A percentile compares a stretch with the other conserved stretches of the same genome.
Evolutionary conservation across 192 early-diverging fungal species (phyloP).

Genomic region (Coemansia sp.): DNA sequence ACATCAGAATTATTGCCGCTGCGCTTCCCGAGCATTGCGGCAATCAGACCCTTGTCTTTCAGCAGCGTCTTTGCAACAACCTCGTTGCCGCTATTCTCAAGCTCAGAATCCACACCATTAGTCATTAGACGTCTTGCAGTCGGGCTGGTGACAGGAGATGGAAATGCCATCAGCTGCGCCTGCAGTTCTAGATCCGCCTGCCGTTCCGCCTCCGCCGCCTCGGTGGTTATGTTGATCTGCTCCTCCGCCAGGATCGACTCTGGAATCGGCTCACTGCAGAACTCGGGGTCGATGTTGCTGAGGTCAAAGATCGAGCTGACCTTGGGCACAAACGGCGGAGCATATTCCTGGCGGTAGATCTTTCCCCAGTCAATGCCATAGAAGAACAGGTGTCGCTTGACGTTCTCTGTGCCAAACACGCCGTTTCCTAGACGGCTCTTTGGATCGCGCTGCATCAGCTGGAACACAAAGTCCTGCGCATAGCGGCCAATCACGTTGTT

Average conservation of each 20-base stretch:
- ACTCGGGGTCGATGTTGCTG: constrained; percentile 43
- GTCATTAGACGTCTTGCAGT: constrained; percentile 1
- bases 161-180: constrained; percentile 26
- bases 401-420: constrained; percentile 54
- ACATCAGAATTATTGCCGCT: constrained; percentile 12
- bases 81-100: background rate
- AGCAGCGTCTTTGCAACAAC: background rate
- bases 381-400: constrained; percentile 63
- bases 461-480: constrained; percentile 26
- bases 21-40: constrained; percentile 12
- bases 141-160: constrained; percentile 14
- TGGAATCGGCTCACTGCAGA: constrained; percentile 45
- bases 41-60: constrained; percentile 1
- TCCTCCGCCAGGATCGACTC: constrained; percentile 25
- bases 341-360: constrained; percentile 56
- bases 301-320: constrained; percentile 49
- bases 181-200: constrained; percentile 28
- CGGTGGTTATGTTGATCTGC: constrained; percentile 17
- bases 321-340: constrained; percentile 64
- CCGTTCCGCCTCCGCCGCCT: constrained; percentile 24
- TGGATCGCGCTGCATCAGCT: constrained; percentile 62
- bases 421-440: constrained; percentile 56
- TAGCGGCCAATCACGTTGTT: constrained; percentile 4
- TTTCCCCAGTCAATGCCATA: constrained; percentile 61
- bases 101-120: background rate